These are phyloP conservation scores for Phytopythium vexans DNA, from an alignment of 352 stramenopile species.

Conservation along the genomic window DNA sequence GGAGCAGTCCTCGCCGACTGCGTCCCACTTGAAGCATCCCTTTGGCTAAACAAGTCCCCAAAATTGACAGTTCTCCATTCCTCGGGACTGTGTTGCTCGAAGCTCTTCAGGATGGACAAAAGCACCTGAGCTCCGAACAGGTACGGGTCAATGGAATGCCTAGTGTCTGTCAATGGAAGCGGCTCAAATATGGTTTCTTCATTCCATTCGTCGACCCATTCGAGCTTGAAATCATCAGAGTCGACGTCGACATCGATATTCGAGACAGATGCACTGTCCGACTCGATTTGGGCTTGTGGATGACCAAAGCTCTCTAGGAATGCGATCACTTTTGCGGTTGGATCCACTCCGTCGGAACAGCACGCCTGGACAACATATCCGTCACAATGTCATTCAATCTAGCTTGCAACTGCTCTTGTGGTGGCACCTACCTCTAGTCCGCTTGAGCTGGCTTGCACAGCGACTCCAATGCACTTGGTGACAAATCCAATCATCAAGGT, in stretches of 20 bases:
- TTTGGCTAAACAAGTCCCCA: neutral
- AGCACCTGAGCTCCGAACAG: slow-evolving; percentile 28
- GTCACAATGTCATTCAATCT: too few species aligned
- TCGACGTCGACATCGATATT: neutral
- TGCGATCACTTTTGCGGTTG: neutral
- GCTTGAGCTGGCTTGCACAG: slow-evolving; percentile 24
- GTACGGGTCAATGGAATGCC: slow-evolving; percentile 36
- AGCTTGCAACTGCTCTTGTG: too few species aligned
- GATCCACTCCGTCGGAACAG: neutral
- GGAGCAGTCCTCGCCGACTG: neutral
- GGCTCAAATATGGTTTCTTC: slow-evolving; percentile 28
- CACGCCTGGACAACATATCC: neutral
- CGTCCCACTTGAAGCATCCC: neutral
- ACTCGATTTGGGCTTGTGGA: too few species aligned
- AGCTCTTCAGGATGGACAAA: neutral
- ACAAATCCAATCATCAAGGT: slow-evolving; percentile 41
- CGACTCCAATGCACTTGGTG: slow-evolving; percentile 36
- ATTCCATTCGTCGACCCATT: slow-evolving; percentile 48
- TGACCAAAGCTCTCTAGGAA: neutral
- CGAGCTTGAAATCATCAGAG: slow-evolving; percentile 25
- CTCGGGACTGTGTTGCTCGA: neutral
- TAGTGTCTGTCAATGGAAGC: slow-evolving; percentile 19
- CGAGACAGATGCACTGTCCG: too few species aligned
- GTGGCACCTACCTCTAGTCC: slow-evolving; percentile 35
- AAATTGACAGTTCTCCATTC: neutral